A percentile compares a stretch with the other conserved stretches of the same genome.
Evolutionary conservation across 805 yeast species (phyloP).

Genomic region (Ogataea trehaloabstinens): DNA sequence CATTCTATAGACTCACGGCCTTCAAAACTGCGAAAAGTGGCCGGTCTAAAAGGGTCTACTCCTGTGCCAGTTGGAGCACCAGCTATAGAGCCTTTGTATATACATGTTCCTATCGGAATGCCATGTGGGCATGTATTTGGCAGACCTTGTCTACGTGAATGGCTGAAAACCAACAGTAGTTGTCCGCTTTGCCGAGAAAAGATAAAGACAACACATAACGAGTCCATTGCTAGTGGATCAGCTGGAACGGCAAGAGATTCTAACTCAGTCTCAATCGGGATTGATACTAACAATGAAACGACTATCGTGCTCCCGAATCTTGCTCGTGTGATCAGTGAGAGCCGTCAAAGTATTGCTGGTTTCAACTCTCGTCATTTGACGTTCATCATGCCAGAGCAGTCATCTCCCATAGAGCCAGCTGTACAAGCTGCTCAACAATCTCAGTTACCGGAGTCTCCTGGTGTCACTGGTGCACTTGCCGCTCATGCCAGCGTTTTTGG

Average conservation of each 20-base stretch:
- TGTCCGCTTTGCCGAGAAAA: slow-evolving; percentile 84
- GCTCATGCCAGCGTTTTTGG: slow-evolving; percentile 22
- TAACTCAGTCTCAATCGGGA: too few relatives aligned
- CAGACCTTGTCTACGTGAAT: slow-evolving; percentile 73
- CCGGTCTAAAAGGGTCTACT: too few relatives aligned
- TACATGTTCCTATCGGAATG: slow-evolving; percentile 67
- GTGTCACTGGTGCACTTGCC: slow-evolving; percentile 1
- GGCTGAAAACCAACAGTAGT: slow-evolving; percentile 72
- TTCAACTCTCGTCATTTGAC: slow-evolving; percentile 31
- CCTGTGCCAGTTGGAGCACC: slow-evolving; percentile 20
- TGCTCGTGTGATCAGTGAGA: slow-evolving; percentile 32
- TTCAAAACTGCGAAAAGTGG: too few relatives aligned
- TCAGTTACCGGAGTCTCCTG: slow-evolving; percentile 3
- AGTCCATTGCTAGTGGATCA: slow-evolving; percentile 1
- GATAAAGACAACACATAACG: slow-evolving; percentile 36
- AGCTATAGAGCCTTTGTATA: slow-evolving; percentile 26
- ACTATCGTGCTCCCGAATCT: slow-evolving; percentile 36
- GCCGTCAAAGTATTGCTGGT: slow-evolving; percentile 29
- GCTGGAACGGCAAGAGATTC: neutral
- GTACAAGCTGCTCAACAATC: neutral
- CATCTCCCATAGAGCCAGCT: slow-evolving; percentile 7
- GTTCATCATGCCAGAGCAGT: slow-evolving; percentile 32
- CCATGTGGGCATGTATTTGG: slow-evolving; percentile 92
- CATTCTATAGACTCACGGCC: too few relatives aligned
- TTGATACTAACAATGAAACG: slow-evolving; percentile 21